A percentile compares a stretch with the other conserved stretches of the same genome.
Evolutionary conservation across 305 asterid genomes (phyloP).

Genomic region (Solanum hybrid): DNA sequence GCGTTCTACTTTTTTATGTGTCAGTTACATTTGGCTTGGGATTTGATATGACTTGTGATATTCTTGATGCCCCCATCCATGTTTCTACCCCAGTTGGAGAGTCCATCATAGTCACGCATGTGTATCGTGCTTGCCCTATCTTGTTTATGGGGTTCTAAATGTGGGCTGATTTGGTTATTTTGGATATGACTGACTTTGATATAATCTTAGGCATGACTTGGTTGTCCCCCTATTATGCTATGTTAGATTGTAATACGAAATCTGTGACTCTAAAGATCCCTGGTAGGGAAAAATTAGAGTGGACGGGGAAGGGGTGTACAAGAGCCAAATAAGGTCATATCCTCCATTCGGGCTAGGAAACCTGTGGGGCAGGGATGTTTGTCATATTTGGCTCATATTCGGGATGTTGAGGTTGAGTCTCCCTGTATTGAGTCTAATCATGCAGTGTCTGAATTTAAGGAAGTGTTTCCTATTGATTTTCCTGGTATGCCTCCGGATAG

Average conservation of each 20-base stretch:
- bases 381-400: background rate
- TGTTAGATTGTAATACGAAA: background rate
- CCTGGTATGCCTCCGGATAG: background rate
- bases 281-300: background rate
- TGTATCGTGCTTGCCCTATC: background rate
- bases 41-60: no score
- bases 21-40: no score
- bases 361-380: background rate
- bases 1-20: no score
- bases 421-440: background rate
- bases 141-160: background rate
- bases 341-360: background rate
- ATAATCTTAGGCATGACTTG: background rate
- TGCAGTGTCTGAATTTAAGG: background rate
- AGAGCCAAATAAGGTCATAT: background rate
- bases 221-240: background rate
- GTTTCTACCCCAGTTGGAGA: background rate
- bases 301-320: background rate
- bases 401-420: background rate
- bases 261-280: background rate
- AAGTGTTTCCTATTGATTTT: background rate
- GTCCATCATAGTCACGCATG: background rate
- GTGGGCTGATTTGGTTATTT: background rate
- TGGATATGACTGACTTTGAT: background rate
- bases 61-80: background rate